Percentiles rank a stretch among this genome's conserved stretches.
These are phyloP conservation scores for Daldinia decipiens DNA, from an alignment of 495 filamentous ascomycete species.

Conservation along the genomic window DNA sequence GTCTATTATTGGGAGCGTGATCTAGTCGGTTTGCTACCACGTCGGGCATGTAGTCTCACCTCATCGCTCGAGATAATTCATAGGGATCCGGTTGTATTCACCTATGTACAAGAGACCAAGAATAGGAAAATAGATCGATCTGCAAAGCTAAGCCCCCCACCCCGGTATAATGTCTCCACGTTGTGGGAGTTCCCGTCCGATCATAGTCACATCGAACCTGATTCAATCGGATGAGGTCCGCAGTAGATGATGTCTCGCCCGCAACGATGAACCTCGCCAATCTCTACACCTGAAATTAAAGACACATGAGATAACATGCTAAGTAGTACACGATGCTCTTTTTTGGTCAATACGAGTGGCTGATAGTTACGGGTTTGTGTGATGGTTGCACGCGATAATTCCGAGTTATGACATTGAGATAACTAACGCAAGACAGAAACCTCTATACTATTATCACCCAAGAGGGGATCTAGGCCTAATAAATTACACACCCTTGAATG, in stretches of 20 bases:
- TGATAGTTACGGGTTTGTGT: background rate
- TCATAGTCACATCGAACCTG: conserved; percentile 23
- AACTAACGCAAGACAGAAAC: conserved; percentile 11
- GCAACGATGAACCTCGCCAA: conserved; percentile 24
- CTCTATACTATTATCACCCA: background rate
- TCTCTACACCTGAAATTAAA: conserved; percentile 29
- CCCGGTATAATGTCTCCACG: conserved; percentile 23
- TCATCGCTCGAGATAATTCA: conserved; percentile 23
- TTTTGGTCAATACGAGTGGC: conserved; percentile 10
- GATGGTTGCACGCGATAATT: conserved; percentile 15
- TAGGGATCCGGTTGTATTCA: conserved; percentile 21
- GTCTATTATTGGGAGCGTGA: background rate
- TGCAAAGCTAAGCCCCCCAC: conserved; percentile 10
- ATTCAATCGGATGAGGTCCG: conserved; percentile 26
- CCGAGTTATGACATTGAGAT: conserved; percentile 8
- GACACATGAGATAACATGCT: conserved; percentile 1
- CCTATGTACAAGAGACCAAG: conserved; percentile 12
- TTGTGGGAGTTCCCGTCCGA: conserved; percentile 32
- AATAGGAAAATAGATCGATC: conserved; percentile 13
- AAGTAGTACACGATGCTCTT: conserved; percentile 15
- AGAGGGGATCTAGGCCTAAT: background rate
- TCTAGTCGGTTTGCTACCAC: conserved; percentile 1
- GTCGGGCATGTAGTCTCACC: conserved; percentile 18
- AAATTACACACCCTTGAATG: background rate
- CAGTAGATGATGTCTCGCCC: conserved; percentile 24